Evolutionary conservation across 139 green algal genomes (phyloP).

Genomic region (Auxenochlorella pyrenoidosa): DNA sequence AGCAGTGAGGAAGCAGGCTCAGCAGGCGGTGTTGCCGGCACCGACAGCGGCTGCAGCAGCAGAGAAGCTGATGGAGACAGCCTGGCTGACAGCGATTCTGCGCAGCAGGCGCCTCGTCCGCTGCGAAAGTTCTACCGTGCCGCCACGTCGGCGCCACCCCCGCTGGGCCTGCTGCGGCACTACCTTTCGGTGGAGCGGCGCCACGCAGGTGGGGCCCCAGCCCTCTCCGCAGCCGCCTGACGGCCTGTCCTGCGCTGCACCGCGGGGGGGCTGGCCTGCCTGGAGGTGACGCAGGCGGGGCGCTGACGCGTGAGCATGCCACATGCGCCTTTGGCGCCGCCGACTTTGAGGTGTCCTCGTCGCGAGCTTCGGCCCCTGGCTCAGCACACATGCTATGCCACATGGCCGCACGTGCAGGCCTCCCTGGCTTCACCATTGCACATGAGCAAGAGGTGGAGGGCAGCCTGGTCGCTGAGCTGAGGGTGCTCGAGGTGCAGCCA

Average conservation of each 20-base stretch:
- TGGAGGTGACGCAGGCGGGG: no score
- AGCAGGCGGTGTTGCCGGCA: not conserved
- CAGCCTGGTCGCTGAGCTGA: slow-evolving; percentile 53
- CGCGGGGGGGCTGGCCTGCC: no score
- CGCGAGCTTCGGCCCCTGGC: no score
- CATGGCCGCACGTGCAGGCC: not conserved
- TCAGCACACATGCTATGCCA: no score
- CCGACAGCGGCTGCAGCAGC: not conserved
- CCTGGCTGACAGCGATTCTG: not conserved
- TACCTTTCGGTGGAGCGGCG: slow-evolving; percentile 41
- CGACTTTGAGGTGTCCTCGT: no score
- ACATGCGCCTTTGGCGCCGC: no score
- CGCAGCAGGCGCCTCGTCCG: not conserved
- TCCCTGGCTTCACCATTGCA: slow-evolving; percentile 60
- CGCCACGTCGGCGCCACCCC: slow-evolving; percentile 28
- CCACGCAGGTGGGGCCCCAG: slow-evolving; percentile 10
- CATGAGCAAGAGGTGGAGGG: slow-evolving; percentile 11
- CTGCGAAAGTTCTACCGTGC: slow-evolving; percentile 56
- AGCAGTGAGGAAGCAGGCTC: not conserved
- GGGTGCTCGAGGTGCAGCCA: slow-evolving; percentile 53
- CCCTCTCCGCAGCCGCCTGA: no score
- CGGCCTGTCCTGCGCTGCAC: no score
- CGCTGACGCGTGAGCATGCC: no score
- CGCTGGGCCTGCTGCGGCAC: slow-evolving; percentile 57
- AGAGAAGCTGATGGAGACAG: not conserved